Evolutionary conservation across 768 basidiomycete genomes (phyloP), one percentile per base, ranked within the genome.

Genomic region (Mycena albidolilacea): DNA sequence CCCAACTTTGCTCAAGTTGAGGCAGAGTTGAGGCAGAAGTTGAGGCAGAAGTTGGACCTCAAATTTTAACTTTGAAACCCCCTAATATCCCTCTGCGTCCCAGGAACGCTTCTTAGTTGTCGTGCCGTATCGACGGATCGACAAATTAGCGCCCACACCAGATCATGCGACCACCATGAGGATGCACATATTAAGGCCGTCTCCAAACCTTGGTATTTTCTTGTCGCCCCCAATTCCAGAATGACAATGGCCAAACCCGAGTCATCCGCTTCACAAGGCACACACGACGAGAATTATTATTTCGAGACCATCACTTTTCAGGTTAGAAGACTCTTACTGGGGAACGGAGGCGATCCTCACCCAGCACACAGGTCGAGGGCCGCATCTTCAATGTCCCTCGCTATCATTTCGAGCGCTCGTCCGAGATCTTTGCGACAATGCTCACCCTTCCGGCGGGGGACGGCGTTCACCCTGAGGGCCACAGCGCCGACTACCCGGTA

Each of bases 371-470:
- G 48, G 48, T 50, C 48, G 86, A 86, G 58, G 79, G 80, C 52
- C 75, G 74, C 14, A 68, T 84, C 30, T 87, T 85, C 79, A 83
- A 83, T 67, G 77, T 86, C 12, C 85, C 84, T 17, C 78, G 80
- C 15, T 76, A 79, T n/a, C 78, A 81, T 35, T 82, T 87, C 38
- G 74, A 79, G 41, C 76, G 78, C 19, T 78, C 80, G 52, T 85
- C 84, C 0, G 78, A 79, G 5, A 78, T 85, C 1, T 84, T 86
- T 74, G 73, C 74, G 11, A 66, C 80, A 10, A 80, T 83, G 76
- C 83, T 86, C 68, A 71, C 75, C 12, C 73, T 84, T 7, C 83
- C 81, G 12, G 72, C 77, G 6, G 67, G 62, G n/a, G 69, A 75
- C 6, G 70, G 71, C 7, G 66, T n/a, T 41, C 41, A 71, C 6